Conservation (phyloP, 768 basidiomycete genomes). For the Leccinum fibrillosum region DNA sequence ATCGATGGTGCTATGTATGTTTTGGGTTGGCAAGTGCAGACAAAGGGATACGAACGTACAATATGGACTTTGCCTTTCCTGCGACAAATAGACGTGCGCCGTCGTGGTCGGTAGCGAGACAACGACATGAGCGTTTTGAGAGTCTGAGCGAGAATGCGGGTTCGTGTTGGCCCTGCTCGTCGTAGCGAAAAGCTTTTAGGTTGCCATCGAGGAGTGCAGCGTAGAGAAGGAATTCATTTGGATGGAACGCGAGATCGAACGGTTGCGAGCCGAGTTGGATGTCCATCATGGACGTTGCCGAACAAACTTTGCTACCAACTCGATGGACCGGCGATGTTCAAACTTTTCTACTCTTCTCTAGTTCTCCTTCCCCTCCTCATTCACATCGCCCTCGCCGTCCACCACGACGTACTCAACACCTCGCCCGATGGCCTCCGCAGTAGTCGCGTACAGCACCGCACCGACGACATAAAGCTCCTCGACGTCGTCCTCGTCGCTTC, state of each 20-base stretch:
- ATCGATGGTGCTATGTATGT: conserved; percentile 56
- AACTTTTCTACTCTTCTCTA: conserved; percentile 23
- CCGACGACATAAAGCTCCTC: conserved; percentile 54
- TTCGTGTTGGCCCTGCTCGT: conserved; percentile 59
- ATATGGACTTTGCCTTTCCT: conserved; percentile 76
- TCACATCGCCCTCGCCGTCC: conserved; percentile 32
- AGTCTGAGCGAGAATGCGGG: conserved; percentile 60
- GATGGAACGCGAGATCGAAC: conserved; percentile 90
- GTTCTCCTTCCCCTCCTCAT: conserved; percentile 27
- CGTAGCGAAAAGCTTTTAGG: conserved; percentile 78
- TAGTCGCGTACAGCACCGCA: conserved; percentile 4
- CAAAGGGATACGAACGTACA: conserved; percentile 48
- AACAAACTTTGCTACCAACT: not conserved
- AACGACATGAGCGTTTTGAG: conserved; percentile 81
- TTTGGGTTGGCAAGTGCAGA: conserved; percentile 7
- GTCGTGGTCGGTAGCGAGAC: conserved; percentile 62
- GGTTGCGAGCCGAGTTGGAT: conserved; percentile 74
- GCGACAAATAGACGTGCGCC: conserved; percentile 72
- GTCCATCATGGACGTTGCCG: conserved; percentile 42
- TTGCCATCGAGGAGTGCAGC: conserved; percentile 78
- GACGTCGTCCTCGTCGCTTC: conserved; percentile 89
- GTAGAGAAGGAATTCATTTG: conserved; percentile 66
- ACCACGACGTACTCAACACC: conserved; percentile 26
- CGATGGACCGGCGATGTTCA: conserved; percentile 36
- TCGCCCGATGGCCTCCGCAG: conserved; percentile 25